Percentiles rank a stretch among this genome's conserved stretches.
Conservation (phyloP, 139 green algal genomes). For the Chlorella sp. region DNA sequence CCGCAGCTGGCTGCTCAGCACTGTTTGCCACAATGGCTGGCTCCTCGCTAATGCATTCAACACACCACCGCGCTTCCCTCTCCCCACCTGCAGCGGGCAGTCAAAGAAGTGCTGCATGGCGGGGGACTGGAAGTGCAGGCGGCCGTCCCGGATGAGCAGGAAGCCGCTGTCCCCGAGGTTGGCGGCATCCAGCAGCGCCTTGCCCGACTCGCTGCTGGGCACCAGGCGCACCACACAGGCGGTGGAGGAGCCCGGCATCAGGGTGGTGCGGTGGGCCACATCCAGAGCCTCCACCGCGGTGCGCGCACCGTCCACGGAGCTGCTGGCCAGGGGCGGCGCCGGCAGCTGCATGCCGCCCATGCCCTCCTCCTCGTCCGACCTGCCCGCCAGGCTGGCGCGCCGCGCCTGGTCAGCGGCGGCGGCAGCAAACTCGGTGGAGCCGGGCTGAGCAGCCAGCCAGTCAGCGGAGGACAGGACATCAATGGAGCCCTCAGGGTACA, state of each 20-base stretch:
- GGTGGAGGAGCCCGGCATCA: slow-evolving; percentile 76
- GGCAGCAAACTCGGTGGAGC: neutral
- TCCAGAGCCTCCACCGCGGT: slow-evolving; percentile 18
- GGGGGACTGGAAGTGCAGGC: slow-evolving; percentile 81
- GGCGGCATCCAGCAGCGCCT: slow-evolving; percentile 66
- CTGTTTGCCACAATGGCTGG: too few relatives aligned
- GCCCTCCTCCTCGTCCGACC: neutral
- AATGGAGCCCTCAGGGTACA: neutral
- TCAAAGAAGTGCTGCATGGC: slow-evolving; percentile 98
- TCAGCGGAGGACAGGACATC: neutral
- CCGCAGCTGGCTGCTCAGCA: too few relatives aligned
- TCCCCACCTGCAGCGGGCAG: slow-evolving; percentile 89
- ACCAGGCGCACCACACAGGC: slow-evolving; percentile 80
- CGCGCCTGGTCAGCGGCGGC: neutral
- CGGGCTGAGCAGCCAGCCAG: slow-evolving; percentile 2
- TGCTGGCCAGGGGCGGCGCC: neutral
- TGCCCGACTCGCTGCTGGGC: slow-evolving; percentile 37
- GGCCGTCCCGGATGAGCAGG: slow-evolving; percentile 29
- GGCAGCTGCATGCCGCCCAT: neutral
- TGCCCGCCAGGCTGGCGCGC: too few relatives aligned
- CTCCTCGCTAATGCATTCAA: too few relatives aligned
- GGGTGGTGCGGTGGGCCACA: slow-evolving; percentile 29
- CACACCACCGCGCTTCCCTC: too few relatives aligned
- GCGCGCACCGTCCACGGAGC: neutral
- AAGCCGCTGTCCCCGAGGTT: slow-evolving; percentile 91